Base-by-base conservation (phyloP, 257 asterid species). In the Phtheirospermum japonicum region DNA sequence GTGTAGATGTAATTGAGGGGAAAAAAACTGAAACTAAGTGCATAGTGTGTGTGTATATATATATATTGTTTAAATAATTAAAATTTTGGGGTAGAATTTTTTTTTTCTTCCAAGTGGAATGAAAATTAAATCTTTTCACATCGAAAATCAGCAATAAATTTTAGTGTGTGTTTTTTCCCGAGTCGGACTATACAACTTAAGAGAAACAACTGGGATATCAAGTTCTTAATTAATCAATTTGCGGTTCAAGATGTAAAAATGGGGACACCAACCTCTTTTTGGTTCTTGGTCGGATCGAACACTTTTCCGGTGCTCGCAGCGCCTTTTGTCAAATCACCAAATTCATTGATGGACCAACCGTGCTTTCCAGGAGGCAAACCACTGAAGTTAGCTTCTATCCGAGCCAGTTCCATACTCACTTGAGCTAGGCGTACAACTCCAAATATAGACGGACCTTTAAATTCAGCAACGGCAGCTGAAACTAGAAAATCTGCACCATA, bases 381-480 rank as follows among this genome's bases (percentile, higher is more conserved):
- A 43, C 94, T 85, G 73, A 93, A 89, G 71, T 76, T 93, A 19
- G 97, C 96, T 81, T 93, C 99, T 31, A 93, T 77, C 63, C 91
- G 69, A 48, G 95, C 85, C 64, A 89, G 71, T 61, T 93, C 96
- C 92, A 85, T 83, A 70, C 34, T 87, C 59, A 93, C 96, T 75
- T 93, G 99, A 69, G 99, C 94, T 66, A 93, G 62, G 37, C 95
- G 96, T 65, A 89, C 96, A 14, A 93, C 94, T 10, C 97, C 99
- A 63, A 82, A 89, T 49, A 87, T 67, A 56, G 34, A 71, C 4
- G 97, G 96, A 19, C 97, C 99, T 74, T 93, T 93, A 42, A 93
- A 85, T 82, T 93, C 99, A 52, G 95, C 77, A 55, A 93, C 97
- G 17, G 94, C 96, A 43, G 97, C 95, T 36, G 97, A 89, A 53